A percentile compares a stretch with the other conserved stretches of the same genome.
phyloP scores from a whole-genome alignment of 257 asterid species.

The Forsythia suspensa region DNA sequence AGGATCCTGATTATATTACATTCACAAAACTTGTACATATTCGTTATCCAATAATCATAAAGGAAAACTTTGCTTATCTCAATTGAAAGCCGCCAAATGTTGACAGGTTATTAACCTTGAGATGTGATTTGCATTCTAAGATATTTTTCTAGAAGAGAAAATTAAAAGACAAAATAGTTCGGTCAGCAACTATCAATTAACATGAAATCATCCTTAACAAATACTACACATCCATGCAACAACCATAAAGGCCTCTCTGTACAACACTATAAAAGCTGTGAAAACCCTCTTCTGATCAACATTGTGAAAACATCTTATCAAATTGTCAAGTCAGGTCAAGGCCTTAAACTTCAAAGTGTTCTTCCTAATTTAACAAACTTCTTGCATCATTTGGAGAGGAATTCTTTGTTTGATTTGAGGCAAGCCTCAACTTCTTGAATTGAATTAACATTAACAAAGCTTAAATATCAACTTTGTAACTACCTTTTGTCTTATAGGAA shows the following conservation, averaged over 20 bases:
- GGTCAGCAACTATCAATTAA: not conserved
- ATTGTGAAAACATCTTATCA: not conserved
- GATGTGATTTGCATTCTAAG: not conserved
- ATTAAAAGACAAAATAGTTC: too few relatives aligned
- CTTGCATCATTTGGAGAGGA: not conserved
- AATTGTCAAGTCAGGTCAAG: not conserved
- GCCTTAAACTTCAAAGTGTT: not conserved
- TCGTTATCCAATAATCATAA: not conserved
- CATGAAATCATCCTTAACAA: not conserved
- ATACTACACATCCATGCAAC: not conserved
- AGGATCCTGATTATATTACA: slow-evolving; percentile 57
- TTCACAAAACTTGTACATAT: not conserved
- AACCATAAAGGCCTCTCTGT: not conserved
- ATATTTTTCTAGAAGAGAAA: not conserved
- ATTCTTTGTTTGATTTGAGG: not conserved
- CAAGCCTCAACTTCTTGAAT: not conserved
- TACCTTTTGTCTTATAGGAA: not conserved
- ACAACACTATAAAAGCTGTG: not conserved
- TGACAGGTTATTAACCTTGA: too few relatives aligned
- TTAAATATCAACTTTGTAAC: not conserved
- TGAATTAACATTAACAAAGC: not conserved
- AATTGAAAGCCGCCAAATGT: not conserved
- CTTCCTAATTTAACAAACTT: not conserved
- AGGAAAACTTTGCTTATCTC: not conserved
- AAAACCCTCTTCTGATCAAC: not conserved